Evolutionary conservation across 257 asterid genomes (phyloP).

Genomic region (Paraleonurus japonicus): DNA sequence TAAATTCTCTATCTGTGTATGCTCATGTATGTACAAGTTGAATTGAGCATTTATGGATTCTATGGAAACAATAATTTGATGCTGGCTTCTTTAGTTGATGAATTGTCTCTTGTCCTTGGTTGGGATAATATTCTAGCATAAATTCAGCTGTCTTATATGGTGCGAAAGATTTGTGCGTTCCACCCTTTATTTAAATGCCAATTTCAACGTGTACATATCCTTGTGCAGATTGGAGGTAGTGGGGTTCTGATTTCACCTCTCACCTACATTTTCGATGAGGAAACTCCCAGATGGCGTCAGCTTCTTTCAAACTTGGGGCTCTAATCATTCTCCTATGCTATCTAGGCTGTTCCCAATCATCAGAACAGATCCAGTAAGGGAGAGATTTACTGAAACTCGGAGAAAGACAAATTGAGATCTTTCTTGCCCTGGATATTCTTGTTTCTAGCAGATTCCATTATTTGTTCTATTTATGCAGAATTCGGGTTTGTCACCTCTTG

Average conservation of each 20-base stretch:
- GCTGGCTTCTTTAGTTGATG: neutral
- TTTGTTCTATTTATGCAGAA: conserved; percentile 7
- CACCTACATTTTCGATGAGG: conserved; percentile 95
- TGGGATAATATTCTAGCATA: conserved; percentile 7
- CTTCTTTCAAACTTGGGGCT: conserved; percentile 71
- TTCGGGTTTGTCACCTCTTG: neutral
- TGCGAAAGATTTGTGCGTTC: neutral
- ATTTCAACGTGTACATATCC: neutral
- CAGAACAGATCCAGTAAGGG: neutral
- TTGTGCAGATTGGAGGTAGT: conserved; percentile 95
- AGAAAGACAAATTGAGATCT: neutral
- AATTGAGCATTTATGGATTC: conserved; percentile 3
- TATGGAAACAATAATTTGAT: neutral
- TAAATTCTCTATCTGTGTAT: neutral
- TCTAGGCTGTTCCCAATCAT: neutral
- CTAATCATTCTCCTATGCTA: conserved; percentile 19
- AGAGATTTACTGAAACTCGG: neutral
- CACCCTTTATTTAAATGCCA: neutral
- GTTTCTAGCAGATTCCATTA: conserved; percentile 8
- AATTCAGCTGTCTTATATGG: neutral
- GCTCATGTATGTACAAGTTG: conserved; percentile 8
- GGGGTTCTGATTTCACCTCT: conserved; percentile 90
- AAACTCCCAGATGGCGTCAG: conserved; percentile 93
- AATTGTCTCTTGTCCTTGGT: neutral
- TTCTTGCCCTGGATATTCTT: neutral